Evolutionary conservation across 148 eudicot species (phyloP).

Genomic region (Spergularia marina): DNA sequence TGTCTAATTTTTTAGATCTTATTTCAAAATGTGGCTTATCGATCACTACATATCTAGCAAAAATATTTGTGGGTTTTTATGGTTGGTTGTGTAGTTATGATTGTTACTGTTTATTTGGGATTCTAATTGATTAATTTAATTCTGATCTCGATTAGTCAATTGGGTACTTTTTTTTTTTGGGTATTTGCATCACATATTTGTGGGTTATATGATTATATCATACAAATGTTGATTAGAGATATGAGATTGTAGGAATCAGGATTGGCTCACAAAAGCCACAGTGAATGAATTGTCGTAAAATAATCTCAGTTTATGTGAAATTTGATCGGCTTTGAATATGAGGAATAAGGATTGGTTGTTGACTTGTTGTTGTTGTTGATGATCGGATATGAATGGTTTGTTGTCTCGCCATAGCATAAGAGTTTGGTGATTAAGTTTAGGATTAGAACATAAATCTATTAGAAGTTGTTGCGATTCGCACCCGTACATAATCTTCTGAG

Average conservation of each 20-base stretch:
- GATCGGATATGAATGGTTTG: too few species aligned
- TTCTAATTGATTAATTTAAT: background rate
- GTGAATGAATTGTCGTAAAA: too few species aligned
- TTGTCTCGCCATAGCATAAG: too few species aligned
- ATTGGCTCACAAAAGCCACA: too few species aligned
- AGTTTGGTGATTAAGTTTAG: too few species aligned
- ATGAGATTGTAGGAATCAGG: too few species aligned
- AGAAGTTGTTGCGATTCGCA: background rate
- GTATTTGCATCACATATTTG: background rate
- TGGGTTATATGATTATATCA: background rate
- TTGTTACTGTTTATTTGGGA: background rate
- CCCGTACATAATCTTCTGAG: background rate
- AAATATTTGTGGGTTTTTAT: background rate
- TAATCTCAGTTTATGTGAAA: too few species aligned
- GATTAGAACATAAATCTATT: too few species aligned
- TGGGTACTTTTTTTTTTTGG: background rate
- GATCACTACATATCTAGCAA: background rate
- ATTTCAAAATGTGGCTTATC: background rate
- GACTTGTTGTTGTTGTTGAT: too few species aligned
- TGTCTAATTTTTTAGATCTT: too few species aligned
- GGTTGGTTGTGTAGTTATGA: background rate
- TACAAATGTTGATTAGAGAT: background rate
- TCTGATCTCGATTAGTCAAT: background rate
- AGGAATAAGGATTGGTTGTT: too few species aligned
- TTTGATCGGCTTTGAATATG: too few species aligned